phyloP scores from a whole-genome alignment of 371 early-diverging fungal species.

The Mortierella sp. region DNA sequence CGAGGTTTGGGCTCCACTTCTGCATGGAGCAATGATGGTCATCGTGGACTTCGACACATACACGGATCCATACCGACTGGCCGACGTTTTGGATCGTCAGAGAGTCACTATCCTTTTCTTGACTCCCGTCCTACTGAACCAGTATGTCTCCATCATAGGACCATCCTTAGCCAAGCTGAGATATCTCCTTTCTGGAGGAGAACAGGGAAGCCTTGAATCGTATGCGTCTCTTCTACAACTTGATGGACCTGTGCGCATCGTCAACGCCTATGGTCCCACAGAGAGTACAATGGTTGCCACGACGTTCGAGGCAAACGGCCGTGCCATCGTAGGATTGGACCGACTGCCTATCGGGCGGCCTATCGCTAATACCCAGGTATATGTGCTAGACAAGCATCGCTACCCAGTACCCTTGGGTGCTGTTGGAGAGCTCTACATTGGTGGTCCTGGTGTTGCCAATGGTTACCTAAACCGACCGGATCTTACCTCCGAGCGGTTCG shows the following conservation, averaged over 20 bases:
- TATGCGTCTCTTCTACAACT: background rate
- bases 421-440: constrained; percentile 45
- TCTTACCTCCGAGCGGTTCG: constrained; percentile 20
- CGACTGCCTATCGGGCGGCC: constrained; percentile 18
- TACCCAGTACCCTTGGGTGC: constrained; percentile 28
- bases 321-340: background rate
- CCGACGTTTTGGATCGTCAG: background rate
- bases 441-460: constrained; percentile 35
- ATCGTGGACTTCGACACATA: background rate
- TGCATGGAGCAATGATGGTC: background rate
- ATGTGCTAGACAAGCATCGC: constrained; percentile 15
- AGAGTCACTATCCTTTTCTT: constrained; percentile 5
- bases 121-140: background rate
- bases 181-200: constrained; percentile 1
- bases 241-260: constrained; percentile 6
- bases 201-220: background rate
- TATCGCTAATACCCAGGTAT: constrained; percentile 7
- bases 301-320: background rate
- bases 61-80: background rate
- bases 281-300: constrained; percentile 20
- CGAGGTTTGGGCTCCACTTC: constrained; percentile 11
- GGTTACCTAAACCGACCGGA: constrained; percentile 51
- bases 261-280: constrained; percentile 51
- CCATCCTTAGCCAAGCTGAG: constrained; percentile 1
- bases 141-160: constrained; percentile 10